A percentile compares a stretch with the other conserved stretches of the same genome.
Evolutionary conservation across 2,329 filamentous ascomycete genomes (phyloP).

Genomic region (Dothidotthia symphoricarpi): DNA sequence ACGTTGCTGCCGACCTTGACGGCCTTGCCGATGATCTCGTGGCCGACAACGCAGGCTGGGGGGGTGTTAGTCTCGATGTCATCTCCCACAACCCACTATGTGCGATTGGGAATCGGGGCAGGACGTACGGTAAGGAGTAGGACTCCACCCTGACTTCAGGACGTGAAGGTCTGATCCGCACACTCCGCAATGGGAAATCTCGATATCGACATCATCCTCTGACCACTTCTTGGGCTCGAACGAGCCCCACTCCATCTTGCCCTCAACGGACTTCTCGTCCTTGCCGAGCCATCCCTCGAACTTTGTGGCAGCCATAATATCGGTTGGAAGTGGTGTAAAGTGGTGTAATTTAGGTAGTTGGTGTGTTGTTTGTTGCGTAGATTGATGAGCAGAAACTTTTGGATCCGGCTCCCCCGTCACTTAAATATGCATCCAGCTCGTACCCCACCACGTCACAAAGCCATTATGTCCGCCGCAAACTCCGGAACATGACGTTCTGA

Average conservation of each 20-base stretch:
- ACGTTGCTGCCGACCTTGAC: slow-evolving; percentile 46
- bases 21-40: slow-evolving; percentile 44
- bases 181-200: slow-evolving; percentile 43
- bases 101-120: too few species aligned
- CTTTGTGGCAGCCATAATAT: slow-evolving; percentile 20
- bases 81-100: too few species aligned
- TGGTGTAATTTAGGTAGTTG: too few species aligned
- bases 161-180: slow-evolving; percentile 40
- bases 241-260: slow-evolving; percentile 56
- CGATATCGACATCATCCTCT: slow-evolving; percentile 62
- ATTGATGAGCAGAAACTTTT: too few species aligned
- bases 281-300: slow-evolving; percentile 60
- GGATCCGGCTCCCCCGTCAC: too few species aligned
- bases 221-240: slow-evolving; percentile 51
- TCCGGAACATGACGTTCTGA: too few species aligned
- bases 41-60: slow-evolving; percentile 45
- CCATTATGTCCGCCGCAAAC: too few species aligned
- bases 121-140: slow-evolving; percentile 24
- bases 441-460: too few species aligned
- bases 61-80: slow-evolving; percentile 28
- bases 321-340: background rate
- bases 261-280: slow-evolving; percentile 49
- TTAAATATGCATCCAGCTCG: too few species aligned
- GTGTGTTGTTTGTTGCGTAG: too few species aligned
- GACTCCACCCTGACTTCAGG: slow-evolving; percentile 41